phyloP scores from a whole-genome alignment of 75 land plant species.

The Selaginella tamariscina region DNA sequence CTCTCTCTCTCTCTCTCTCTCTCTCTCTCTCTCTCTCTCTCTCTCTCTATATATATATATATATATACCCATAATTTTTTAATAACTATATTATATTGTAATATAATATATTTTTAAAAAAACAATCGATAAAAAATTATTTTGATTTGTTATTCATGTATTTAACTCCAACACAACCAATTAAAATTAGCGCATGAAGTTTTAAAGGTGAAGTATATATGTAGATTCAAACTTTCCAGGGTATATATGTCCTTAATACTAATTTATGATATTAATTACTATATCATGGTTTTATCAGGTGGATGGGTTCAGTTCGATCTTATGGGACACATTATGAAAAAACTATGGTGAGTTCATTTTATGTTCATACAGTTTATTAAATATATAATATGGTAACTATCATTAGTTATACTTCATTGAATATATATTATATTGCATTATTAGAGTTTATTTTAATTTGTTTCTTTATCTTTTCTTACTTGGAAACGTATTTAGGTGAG shows the following conservation, averaged over 20 bases:
- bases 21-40: too few species aligned
- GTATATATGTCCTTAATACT: background rate
- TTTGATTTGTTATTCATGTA: too few species aligned
- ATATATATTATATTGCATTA: background rate
- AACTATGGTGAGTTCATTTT: constrained; percentile 54
- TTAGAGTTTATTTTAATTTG: background rate
- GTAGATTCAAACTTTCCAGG: background rate
- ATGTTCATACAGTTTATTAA: background rate
- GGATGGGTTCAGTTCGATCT: constrained; percentile 99
- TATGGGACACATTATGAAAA: constrained; percentile 97
- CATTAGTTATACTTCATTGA: background rate
- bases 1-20: too few species aligned
- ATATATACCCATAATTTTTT: too few species aligned
- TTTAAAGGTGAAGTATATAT: too few species aligned
- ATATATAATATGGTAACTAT: background rate
- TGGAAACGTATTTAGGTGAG: constrained; percentile 38
- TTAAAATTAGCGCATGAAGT: too few species aligned
- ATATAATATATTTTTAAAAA: too few species aligned
- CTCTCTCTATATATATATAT: too few species aligned
- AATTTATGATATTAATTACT: background rate
- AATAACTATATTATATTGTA: too few species aligned
- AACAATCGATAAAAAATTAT: too few species aligned
- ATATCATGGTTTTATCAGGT: constrained; percentile 39
- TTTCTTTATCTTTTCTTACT: background rate
- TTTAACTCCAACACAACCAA: too few species aligned